These are phyloP conservation scores for Immersiporthe knoxdaviesiana DNA, from an alignment of 2,329 filamentous ascomycete genomes.

Conservation along the genomic window DNA sequence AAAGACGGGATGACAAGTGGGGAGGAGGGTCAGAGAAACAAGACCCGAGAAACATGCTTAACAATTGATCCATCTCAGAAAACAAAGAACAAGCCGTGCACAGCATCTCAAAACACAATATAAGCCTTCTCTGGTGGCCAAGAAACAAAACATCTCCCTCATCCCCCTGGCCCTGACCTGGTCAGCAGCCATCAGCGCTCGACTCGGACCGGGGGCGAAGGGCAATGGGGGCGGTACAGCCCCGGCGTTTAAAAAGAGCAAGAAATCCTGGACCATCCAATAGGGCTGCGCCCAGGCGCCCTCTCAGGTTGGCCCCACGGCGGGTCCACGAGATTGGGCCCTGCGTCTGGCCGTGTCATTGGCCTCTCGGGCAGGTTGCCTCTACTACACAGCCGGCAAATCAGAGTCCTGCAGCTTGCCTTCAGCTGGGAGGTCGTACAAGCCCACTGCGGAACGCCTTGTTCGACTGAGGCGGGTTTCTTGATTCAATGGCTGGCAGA, in stretches of 20 bases:
- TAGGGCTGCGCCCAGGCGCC: slow-evolving; percentile 17
- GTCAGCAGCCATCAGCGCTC: neutral
- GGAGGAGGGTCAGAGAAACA: neutral
- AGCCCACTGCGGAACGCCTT: neutral
- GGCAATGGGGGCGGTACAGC: neutral
- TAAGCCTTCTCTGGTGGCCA: slow-evolving; percentile 16
- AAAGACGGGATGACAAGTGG: no score
- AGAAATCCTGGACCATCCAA: slow-evolving; percentile 20
- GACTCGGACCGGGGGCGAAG: slow-evolving; percentile 7
- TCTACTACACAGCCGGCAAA: slow-evolving; percentile 10
- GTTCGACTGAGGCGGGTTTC: neutral
- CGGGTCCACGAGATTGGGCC: slow-evolving; percentile 29
- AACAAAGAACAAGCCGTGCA: slow-evolving; percentile 25
- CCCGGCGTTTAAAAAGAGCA: slow-evolving; percentile 3
- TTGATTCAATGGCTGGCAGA: slow-evolving; percentile 5
- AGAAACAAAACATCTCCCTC: neutral
- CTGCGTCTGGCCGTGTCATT: slow-evolving; percentile 25
- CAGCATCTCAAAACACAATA: slow-evolving; percentile 27
- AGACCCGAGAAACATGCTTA: neutral
- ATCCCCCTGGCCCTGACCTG: slow-evolving; percentile 8
- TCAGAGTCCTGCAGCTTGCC: slow-evolving; percentile 22
- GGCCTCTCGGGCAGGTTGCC: slow-evolving; percentile 22
- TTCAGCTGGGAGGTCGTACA: slow-evolving; percentile 15
- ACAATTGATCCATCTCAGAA: slow-evolving; percentile 4
- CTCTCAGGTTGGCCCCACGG: slow-evolving; percentile 10